phyloP scores from a whole-genome alignment of 2,329 filamentous ascomycete genomes.

The Huntiella savannae region DNA sequence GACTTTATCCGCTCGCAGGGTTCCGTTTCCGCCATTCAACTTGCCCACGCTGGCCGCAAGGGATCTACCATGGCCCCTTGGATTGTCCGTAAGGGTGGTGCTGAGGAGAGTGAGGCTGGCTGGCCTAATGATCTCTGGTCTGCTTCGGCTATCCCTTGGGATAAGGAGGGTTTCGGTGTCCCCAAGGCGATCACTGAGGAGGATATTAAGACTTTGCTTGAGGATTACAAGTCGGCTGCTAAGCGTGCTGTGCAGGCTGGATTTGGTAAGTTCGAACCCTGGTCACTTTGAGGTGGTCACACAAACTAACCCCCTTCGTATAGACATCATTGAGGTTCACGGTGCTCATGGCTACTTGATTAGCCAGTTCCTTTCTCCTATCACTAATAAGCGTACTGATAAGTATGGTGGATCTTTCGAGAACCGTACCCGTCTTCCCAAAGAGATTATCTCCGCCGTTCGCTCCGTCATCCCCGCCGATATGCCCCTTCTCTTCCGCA shows the following conservation, averaged over 20 bases:
- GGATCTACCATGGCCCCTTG: constrained; percentile 43
- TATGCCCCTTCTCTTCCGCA: constrained; percentile 38
- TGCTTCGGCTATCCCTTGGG: constrained; percentile 37
- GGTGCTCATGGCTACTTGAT: constrained; percentile 48
- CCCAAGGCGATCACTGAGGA: constrained; percentile 49
- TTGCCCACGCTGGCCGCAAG: constrained; percentile 63
- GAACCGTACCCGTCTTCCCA: constrained; percentile 41
- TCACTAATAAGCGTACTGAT: constrained; percentile 42
- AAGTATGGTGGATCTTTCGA: constrained; percentile 46
- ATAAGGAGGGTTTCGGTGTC: constrained; percentile 31
- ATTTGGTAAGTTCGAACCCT: constrained; percentile 20
- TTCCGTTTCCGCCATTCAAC: constrained; percentile 60
- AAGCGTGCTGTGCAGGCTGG: constrained; percentile 47
- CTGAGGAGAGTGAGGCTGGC: constrained; percentile 31
- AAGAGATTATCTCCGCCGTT: constrained; percentile 32
- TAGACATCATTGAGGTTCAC: constrained; percentile 53
- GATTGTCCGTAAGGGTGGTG: constrained; percentile 29
- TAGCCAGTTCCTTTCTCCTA: constrained; percentile 42
- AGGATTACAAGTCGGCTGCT: constrained; percentile 38
- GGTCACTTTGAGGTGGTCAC: too few relatives aligned
- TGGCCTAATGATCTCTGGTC: constrained; percentile 38
- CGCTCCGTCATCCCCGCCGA: constrained; percentile 31
- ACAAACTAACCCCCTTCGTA: neutral
- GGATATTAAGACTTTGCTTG: constrained; percentile 48
- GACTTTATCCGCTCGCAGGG: constrained; percentile 67